Evolutionary conservation across 768 basidiomycete species (phyloP), one percentile per base, ranked within the genome.

Genomic region (Termitomyces bulborhizus): DNA sequence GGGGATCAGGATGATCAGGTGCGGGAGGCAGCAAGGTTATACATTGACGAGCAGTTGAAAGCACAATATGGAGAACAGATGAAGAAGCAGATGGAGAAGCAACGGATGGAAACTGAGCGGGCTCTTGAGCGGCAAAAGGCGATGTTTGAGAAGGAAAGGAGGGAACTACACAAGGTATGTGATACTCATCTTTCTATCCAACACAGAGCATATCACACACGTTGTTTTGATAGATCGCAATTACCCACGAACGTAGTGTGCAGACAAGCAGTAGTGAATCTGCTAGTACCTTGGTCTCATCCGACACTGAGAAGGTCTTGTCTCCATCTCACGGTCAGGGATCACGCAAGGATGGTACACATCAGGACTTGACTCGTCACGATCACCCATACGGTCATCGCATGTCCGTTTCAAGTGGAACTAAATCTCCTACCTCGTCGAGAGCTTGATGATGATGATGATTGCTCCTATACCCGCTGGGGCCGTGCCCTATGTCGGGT

Each of bases 81-180:
- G 47, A 57, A 58, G 37, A 42, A 57, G 36, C 60, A 62, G 55
- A 56, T 62, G 42, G 58, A 58, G 37, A 42, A 18, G n/a, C 54
- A 61, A 26, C 51, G 61, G 45, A 27, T 37, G 1, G 55, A 53
- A 34, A 49, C 58, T 3, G 24, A 57, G 44, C 51, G 54, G 32
- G 59, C 63, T 9, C 34, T 64, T 3, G 57, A 62, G 37, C 56
- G 61, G 41, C 57, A 64, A 31, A 64, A 54, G 40, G 29, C 43
- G 4, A 39, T 62, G 37, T 55, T 61, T 11, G 46, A 54, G 4
- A 55, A 52, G 3, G 65, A 66, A 44, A 53, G 51, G 15, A 62
- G 39, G 9, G 58, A 63, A 15, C 24, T 62, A 18, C 53, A 53
- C 31, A 53, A 54, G 46, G 60, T 63, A 53, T 45, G 47, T 46